A percentile compares a stretch with the other conserved stretches of the same genome.
These are phyloP conservation scores for Rhodamnia argentea DNA, from an alignment of 345 rosid genomes.

Conservation along the genomic window DNA sequence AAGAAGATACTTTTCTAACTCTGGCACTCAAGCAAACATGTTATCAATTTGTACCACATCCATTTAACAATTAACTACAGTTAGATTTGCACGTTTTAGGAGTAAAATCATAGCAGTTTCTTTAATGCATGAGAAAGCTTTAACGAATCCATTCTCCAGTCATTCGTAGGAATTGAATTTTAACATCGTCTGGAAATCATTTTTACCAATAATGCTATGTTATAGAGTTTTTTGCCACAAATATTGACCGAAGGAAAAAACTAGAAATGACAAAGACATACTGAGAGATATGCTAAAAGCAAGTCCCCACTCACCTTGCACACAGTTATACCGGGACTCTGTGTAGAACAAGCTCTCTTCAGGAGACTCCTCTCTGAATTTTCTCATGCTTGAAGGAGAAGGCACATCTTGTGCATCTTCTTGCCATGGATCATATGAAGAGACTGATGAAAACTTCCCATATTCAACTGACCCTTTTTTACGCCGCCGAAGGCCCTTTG, in stretches of 20 bases:
- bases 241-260: neutral
- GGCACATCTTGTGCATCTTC: constrained; percentile 4
- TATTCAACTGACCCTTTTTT: constrained; percentile 13
- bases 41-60: neutral
- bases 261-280: neutral
- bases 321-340: neutral
- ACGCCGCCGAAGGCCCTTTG: constrained; percentile 27
- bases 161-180: neutral
- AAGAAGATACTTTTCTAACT: neutral
- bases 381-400: constrained; percentile 18
- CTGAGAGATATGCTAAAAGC: neutral
- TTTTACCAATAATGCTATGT: neutral
- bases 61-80: neutral
- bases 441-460: constrained; percentile 16
- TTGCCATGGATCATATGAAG: constrained; percentile 24
- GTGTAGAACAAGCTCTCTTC: neutral
- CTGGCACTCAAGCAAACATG: neutral
- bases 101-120: neutral
- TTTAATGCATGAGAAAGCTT: neutral
- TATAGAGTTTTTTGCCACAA: neutral
- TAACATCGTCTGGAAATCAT: neutral
- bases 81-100: neutral
- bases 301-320: neutral
- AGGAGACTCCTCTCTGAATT: constrained; percentile 6
- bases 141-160: neutral